Evolutionary conservation across 2,329 filamentous ascomycete species (phyloP).

Genomic region (Onygena corvina): DNA sequence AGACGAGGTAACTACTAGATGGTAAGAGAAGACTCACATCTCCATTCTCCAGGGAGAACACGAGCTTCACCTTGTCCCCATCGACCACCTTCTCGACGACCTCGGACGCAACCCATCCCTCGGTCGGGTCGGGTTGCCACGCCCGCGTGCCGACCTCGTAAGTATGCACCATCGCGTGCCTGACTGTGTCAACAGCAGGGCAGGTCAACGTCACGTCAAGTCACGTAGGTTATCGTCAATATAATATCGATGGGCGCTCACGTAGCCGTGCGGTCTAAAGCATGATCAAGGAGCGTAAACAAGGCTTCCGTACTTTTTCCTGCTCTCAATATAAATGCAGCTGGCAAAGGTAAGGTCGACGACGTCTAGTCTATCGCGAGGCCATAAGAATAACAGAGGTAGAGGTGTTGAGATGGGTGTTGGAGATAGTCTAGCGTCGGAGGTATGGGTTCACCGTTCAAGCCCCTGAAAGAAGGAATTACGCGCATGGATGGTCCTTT

Average conservation of each 20-base stretch:
- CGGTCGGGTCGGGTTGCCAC: constrained; percentile 92
- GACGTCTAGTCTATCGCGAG: neutral
- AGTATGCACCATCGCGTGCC: constrained; percentile 64
- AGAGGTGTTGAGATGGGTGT: too few relatives aligned
- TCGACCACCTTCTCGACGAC: constrained; percentile 72
- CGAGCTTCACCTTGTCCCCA: constrained; percentile 74
- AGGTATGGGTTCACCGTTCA: neutral
- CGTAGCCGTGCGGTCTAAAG: constrained; percentile 6
- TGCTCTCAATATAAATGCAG: too few relatives aligned
- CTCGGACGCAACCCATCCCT: constrained; percentile 96
- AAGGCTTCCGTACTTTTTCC: too few relatives aligned
- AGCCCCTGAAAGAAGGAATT: constrained; percentile 6
- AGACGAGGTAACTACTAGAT: constrained; percentile 9
- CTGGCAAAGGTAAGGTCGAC: too few relatives aligned
- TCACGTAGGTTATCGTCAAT: constrained; percentile 3
- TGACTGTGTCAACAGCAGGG: neutral
- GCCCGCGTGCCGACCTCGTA: constrained; percentile 95
- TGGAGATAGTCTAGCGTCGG: too few relatives aligned
- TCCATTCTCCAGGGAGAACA: constrained; percentile 84
- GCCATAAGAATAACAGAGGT: constrained; percentile 4
- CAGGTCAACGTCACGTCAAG: constrained; percentile 6
- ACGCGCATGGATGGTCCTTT: neutral
- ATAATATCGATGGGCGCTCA: neutral
- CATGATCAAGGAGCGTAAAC: neutral
- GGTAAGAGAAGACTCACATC: constrained; percentile 50